Base-by-base conservation (phyloP, 2,329 filamentous ascomycete genomes). In the Berkeleyomyces rouxiae region DNA sequence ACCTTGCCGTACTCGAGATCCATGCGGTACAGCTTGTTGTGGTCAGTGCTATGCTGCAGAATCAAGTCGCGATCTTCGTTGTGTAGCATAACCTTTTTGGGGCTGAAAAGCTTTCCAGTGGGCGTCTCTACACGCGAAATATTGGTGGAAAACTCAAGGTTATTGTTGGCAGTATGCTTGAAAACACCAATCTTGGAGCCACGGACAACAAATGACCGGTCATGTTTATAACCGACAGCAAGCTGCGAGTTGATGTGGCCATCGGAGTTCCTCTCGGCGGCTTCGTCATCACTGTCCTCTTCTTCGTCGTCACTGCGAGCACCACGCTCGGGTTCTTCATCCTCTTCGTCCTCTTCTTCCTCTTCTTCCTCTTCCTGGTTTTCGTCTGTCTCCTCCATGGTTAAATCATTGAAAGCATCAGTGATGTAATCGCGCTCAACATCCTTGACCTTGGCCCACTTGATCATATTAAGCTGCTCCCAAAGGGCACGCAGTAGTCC, bases 171-270 rank as follows among this genome's bases (percentile, higher is more conserved):
- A 0, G 90, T 96, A 71, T 99, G 93, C 73, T 95, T 97, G 81
- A 99, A 99, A 47, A 99, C 93, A 62, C 93, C 93, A 72, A 99
- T 99, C 80, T 97, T 96, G 68, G 91, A 93, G 40, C 93, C 93
- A 66, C 93, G 87, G 51, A 99, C 90, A 63, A 99, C 93, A 69
- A 97, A 99, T 0, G 93, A 97, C 65, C 93, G 84, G 71, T 99
- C 93, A 67, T 96, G 88, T 74, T 95, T 97, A 76, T 96, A 96
- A 63, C 93, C 93, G 60, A 99, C 93, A 10, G 93, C 93, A 61
- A 99, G 81, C 70, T 93, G 88, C 1, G 90, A 95, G 77, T 97
- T 99, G 72, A 90, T 81, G 69, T 95, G 91, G 49, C 86, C 87
- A 67, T 93, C 88, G 61, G 85, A 78, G 57, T 88, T 83, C 64